These are phyloP conservation scores for Alternaria sp. DNA, from an alignment of 2,329 filamentous ascomycete species.

Conservation along the genomic window DNA sequence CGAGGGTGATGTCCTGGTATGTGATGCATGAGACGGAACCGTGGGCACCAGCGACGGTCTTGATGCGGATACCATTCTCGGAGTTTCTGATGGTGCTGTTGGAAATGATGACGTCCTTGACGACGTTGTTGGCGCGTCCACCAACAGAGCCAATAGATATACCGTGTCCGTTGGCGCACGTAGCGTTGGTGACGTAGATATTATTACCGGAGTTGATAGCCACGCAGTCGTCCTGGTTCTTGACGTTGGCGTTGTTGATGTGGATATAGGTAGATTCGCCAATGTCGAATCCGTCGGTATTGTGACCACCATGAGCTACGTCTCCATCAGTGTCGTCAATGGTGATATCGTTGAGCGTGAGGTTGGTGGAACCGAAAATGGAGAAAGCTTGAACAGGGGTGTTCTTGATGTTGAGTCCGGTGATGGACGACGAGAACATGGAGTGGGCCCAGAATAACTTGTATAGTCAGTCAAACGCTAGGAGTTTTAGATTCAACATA, in stretches of 20 bases:
- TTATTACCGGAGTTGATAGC: conserved; percentile 65
- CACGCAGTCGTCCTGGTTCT: conserved; percentile 69
- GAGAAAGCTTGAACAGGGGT: conserved; percentile 64
- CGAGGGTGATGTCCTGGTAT: conserved; percentile 59
- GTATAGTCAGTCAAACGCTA: conserved; percentile 34
- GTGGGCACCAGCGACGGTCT: conserved; percentile 62
- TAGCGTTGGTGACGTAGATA: conserved; percentile 51
- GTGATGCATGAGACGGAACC: conserved; percentile 61
- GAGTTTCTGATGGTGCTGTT: conserved; percentile 61
- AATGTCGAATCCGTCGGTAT: conserved; percentile 68
- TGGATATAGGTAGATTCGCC: conserved; percentile 58
- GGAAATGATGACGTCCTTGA: conserved; percentile 62
- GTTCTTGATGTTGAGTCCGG: conserved; percentile 62
- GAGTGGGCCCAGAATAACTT: conserved; percentile 68
- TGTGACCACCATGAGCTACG: conserved; percentile 50
- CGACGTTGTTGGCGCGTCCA: conserved; percentile 63
- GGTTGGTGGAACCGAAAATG: conserved; percentile 55
- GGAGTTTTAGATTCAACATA: conserved; percentile 9
- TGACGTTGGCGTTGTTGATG: conserved; percentile 61
- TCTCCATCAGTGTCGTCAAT: conserved; percentile 68
- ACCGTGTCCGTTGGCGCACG: conserved; percentile 64
- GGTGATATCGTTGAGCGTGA: conserved; percentile 61
- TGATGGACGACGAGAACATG: conserved; percentile 61
- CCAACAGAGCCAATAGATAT: conserved; percentile 69
- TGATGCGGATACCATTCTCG: conserved; percentile 66